A percentile compares a stretch with the other conserved stretches of the same genome.
Evolutionary conservation across 495 filamentous ascomycete genomes (phyloP).

Genomic region (Daldinia caldariorum): DNA sequence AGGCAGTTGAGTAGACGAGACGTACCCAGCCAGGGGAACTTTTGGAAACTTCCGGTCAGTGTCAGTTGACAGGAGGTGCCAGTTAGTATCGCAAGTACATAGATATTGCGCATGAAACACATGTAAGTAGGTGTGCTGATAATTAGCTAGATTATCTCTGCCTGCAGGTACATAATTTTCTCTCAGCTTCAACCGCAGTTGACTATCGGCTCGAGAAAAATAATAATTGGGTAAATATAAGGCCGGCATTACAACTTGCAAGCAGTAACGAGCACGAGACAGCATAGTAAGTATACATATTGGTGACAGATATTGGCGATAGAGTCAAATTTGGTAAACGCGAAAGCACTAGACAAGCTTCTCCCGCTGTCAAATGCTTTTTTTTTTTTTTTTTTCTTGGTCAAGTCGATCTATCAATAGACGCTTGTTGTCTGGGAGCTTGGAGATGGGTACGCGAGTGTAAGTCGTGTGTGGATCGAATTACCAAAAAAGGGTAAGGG

Average conservation of each 20-base stretch:
- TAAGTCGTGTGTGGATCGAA: constrained; percentile 41
- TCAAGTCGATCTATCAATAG: constrained; percentile 22
- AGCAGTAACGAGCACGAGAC: constrained; percentile 6
- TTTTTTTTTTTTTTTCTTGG: constrained; percentile 10
- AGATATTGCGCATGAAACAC: constrained; percentile 25
- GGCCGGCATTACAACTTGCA: constrained; percentile 22
- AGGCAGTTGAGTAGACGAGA: constrained; percentile 2
- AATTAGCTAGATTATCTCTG: constrained; percentile 26
- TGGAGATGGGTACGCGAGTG: constrained; percentile 39
- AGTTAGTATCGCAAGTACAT: constrained; percentile 10
- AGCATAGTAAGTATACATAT: not conserved
- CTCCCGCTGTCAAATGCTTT: constrained; percentile 13
- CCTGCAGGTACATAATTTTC: constrained; percentile 15
- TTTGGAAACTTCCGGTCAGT: constrained; percentile 6
- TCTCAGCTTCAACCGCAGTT: constrained; percentile 17
- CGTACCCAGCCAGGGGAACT: constrained; percentile 17
- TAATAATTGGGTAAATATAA: constrained; percentile 14
- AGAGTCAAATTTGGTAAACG: constrained; percentile 16
- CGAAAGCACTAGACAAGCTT: constrained; percentile 7
- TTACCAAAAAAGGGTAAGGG: constrained; percentile 42
- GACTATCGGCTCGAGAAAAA: constrained; percentile 14
- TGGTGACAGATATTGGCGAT: not conserved
- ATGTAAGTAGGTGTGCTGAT: constrained; percentile 31
- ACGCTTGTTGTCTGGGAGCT: constrained; percentile 18
- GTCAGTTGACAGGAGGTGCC: constrained; percentile 14